Evolutionary conservation across 1,284 basidiomycete genomes (phyloP).

Genomic region (Sporisorium exsertum): DNA sequence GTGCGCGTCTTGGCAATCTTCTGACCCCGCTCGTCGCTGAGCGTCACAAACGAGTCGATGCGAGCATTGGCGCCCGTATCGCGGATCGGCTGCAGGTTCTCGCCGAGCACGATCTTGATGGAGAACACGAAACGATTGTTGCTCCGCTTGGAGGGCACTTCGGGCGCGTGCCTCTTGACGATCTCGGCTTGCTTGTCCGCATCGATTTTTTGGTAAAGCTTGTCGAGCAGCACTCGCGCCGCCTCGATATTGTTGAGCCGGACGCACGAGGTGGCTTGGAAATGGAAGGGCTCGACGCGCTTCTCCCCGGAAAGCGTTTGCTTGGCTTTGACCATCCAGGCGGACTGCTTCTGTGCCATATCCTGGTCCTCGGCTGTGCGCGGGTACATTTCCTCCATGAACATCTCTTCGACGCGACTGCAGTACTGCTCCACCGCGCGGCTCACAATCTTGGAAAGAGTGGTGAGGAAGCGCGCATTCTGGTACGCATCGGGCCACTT

Average conservation of each 20-base stretch:
- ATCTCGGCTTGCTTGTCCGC: conserved; percentile 86
- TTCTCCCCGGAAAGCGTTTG: conserved; percentile 84
- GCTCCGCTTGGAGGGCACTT: conserved; percentile 70
- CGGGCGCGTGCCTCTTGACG: conserved; percentile 69
- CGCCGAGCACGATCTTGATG: conserved; percentile 83
- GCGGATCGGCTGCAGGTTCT: conserved; percentile 58
- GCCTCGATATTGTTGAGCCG: conserved; percentile 98
- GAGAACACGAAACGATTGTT: conserved; percentile 81
- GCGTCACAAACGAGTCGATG: conserved; percentile 89
- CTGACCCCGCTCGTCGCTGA: conserved; percentile 91
- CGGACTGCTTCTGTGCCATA: conserved; percentile 75
- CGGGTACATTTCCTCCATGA: conserved; percentile 93
- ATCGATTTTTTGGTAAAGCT: conserved; percentile 90
- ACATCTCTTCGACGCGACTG: conserved; percentile 84
- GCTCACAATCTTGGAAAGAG: conserved; percentile 80
- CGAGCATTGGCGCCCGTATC: conserved; percentile 45
- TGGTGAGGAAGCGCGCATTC: conserved; percentile 89
- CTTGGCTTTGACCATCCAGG: conserved; percentile 93
- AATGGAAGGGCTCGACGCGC: conserved; percentile 92
- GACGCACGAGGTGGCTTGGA: conserved; percentile 86
- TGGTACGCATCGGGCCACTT: conserved; percentile 92
- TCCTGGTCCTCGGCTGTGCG: conserved; percentile 72
- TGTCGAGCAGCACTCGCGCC: conserved; percentile 88
- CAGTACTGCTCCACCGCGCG: conserved; percentile 94
- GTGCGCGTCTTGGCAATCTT: conserved; percentile 94